Evolutionary conservation across 495 filamentous ascomycete species (phyloP).

Genomic region (Podospora didyma): DNA sequence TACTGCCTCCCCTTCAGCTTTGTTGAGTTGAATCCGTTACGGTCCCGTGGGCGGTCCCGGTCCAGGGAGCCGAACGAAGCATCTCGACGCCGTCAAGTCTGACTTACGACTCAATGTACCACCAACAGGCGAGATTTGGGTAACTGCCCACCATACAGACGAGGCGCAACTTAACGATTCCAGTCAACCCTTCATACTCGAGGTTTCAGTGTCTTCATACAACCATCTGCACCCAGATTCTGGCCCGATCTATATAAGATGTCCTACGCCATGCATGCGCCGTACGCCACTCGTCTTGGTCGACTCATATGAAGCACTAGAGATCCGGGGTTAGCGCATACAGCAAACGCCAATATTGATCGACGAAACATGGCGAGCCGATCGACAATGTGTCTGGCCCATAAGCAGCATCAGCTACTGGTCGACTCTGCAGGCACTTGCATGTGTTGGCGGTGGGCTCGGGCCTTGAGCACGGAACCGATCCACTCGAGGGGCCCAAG

Average conservation of each 20-base stretch:
- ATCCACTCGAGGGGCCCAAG: background rate
- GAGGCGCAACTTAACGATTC: background rate
- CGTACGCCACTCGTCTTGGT: background rate
- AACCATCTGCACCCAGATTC: background rate
- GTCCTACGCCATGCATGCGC: background rate
- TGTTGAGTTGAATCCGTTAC: background rate
- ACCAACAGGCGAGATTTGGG: background rate
- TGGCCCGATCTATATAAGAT: background rate
- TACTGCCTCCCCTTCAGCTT: background rate
- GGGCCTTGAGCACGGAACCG: background rate
- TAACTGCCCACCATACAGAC: background rate
- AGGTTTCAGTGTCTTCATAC: too few species aligned
- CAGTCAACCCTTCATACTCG: background rate
- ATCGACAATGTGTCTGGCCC: background rate
- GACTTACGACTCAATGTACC: too few species aligned
- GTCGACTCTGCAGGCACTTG: background rate
- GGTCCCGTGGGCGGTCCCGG: background rate
- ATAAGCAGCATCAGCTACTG: background rate
- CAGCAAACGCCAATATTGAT: constrained; percentile 11
- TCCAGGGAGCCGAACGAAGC: background rate
- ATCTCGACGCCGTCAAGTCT: background rate
- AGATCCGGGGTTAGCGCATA: constrained; percentile 2
- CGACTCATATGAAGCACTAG: background rate
- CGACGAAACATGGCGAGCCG: constrained; percentile 10
- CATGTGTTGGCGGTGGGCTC: background rate